Evolutionary conservation across 148 eudicot species (phyloP).

Genomic region (Persicaria tinctoria): DNA sequence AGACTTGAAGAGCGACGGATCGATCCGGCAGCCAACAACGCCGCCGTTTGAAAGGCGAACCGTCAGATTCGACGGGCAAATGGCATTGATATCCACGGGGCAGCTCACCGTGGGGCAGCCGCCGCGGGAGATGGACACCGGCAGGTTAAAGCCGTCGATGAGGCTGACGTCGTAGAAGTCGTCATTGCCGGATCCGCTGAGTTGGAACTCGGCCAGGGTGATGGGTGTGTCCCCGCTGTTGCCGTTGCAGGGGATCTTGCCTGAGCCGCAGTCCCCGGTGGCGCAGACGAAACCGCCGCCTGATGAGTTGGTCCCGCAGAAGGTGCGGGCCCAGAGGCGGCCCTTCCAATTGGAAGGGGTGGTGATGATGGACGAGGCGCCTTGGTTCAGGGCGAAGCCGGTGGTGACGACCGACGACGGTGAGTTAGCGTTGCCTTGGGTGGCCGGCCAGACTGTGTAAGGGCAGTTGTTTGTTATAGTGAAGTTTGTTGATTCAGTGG

Average conservation of each 20-base stretch:
- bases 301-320: not conserved
- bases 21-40: slow-evolving; percentile 76
- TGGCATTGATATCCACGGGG: not conserved
- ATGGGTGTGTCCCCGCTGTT: not conserved
- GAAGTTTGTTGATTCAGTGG: slow-evolving; percentile 8
- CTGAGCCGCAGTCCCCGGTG: slow-evolving; percentile 7
- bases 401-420: slow-evolving; percentile 15
- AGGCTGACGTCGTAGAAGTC: slow-evolving; percentile 25
- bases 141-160: slow-evolving; percentile 86
- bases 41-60: not conserved
- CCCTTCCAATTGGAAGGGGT: slow-evolving; percentile 41
- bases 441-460: slow-evolving; percentile 48
- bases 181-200: slow-evolving; percentile 13
- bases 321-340: slow-evolving; percentile 18
- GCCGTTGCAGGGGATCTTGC: not conserved
- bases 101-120: not conserved
- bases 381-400: slow-evolving; percentile 27
- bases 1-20: slow-evolving; percentile 65
- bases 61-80: slow-evolving; percentile 62
- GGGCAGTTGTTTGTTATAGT: slow-evolving; percentile 41
- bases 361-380: slow-evolving; percentile 16
- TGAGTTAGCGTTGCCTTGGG: slow-evolving; percentile 24
- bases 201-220: slow-evolving; percentile 5
- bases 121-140: slow-evolving; percentile 68
- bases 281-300: not conserved